Conservation (phyloP, 2,329 filamentous ascomycete genomes). For the Botrytis porri region DNA sequence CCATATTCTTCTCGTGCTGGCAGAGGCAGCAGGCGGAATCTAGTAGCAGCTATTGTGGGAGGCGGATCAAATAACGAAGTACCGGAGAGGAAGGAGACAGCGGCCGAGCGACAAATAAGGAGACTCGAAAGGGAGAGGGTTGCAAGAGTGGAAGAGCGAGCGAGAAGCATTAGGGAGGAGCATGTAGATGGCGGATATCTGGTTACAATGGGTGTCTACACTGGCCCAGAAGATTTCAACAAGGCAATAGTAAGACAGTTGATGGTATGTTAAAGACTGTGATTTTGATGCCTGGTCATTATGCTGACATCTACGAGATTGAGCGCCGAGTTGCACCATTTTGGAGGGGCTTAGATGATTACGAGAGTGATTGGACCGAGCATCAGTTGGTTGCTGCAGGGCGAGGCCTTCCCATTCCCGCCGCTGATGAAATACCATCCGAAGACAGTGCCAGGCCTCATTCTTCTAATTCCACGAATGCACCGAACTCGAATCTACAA, state of each 20-base stretch:
- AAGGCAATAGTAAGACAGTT: constrained; percentile 84
- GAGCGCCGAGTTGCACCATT: constrained; percentile 91
- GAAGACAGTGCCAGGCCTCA: constrained; percentile 56
- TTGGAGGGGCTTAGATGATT: constrained; percentile 90
- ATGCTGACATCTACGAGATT: constrained; percentile 57
- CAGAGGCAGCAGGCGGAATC: constrained; percentile 36
- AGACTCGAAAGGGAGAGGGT: constrained; percentile 78
- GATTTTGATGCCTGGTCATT: background rate
- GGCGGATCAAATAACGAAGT: constrained; percentile 30
- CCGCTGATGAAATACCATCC: constrained; percentile 76
- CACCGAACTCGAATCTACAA: constrained; percentile 61
- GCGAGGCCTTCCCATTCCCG: constrained; percentile 77
- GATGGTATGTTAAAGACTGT: constrained; percentile 60
- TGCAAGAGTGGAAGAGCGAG: constrained; percentile 75
- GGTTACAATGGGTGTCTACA: constrained; percentile 92
- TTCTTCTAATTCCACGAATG: constrained; percentile 46
- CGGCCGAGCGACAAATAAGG: constrained; percentile 84
- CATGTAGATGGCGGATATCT: constrained; percentile 92
- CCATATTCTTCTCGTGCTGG: constrained; percentile 32
- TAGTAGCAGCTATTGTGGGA: constrained; percentile 37
- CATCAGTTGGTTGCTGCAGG: constrained; percentile 92
- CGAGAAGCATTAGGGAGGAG: constrained; percentile 86
- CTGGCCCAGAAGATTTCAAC: constrained; percentile 88
- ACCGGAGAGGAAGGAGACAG: constrained; percentile 71
- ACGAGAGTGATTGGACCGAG: constrained; percentile 85